phyloP scores from a whole-genome alignment of 805 yeast genomes.

The Ogataea ganodermae region DNA sequence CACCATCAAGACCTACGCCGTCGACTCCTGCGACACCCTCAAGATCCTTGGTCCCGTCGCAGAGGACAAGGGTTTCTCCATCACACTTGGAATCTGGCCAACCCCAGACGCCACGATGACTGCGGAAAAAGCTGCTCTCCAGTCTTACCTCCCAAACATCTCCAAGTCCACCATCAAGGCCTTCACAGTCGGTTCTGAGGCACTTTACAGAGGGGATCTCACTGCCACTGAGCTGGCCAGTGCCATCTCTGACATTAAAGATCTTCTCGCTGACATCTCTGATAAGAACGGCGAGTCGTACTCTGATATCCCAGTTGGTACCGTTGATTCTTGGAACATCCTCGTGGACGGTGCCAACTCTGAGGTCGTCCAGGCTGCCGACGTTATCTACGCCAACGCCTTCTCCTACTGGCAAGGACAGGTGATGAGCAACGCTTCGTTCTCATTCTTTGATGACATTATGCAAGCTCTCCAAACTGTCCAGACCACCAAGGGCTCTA shows the following conservation, averaged over 20 bases:
- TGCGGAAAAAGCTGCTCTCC: slow-evolving; percentile 73
- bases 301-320: slow-evolving; percentile 74
- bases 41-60: slow-evolving; percentile 85
- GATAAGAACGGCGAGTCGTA: slow-evolving; percentile 85
- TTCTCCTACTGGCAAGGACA: slow-evolving; percentile 99
- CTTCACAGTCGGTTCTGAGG: slow-evolving; percentile 92
- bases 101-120: slow-evolving; percentile 76
- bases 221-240: slow-evolving; percentile 73
- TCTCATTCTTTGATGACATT: slow-evolving; percentile 93
- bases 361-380: slow-evolving; percentile 78
- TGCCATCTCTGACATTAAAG: slow-evolving; percentile 63
- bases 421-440: slow-evolving; percentile 76
- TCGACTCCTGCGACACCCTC: slow-evolving; percentile 91
- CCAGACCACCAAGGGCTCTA: slow-evolving; percentile 83
- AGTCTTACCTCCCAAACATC: slow-evolving; percentile 68
- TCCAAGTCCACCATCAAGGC: slow-evolving; percentile 70
- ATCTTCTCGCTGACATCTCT: slow-evolving; percentile 56
- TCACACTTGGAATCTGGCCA: slow-evolving; percentile 93
- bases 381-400: slow-evolving; percentile 88
- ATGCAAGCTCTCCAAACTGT: slow-evolving; percentile 94
- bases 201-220: slow-evolving; percentile 87
- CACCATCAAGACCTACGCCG: slow-evolving; percentile 83
- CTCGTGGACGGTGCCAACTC: slow-evolving; percentile 74
- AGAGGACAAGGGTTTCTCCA: slow-evolving; percentile 70
- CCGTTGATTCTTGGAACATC: slow-evolving; percentile 95